Conservation (phyloP, 768 basidiomycete genomes). For the Crucibulum laeve region DNA sequence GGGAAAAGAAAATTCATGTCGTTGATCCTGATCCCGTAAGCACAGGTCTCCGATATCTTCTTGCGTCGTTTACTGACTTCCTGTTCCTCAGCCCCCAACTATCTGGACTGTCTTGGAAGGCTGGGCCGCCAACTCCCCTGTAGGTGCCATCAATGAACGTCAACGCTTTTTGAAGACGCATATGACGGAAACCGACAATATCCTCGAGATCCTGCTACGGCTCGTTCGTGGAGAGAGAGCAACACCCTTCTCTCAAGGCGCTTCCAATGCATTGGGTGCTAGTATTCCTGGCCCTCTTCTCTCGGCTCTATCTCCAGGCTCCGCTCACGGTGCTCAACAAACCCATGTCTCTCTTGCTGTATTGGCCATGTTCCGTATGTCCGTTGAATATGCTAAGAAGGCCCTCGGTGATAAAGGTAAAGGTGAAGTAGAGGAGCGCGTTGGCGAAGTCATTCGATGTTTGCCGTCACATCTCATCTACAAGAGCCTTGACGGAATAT, state of each 20-base stretch:
- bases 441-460: slow-evolving; percentile 87
- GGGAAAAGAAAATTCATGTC: slow-evolving; percentile 92
- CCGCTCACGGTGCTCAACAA: slow-evolving; percentile 83
- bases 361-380: slow-evolving; percentile 83
- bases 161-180: slow-evolving; percentile 88
- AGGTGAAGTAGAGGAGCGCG: slow-evolving; percentile 64
- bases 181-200: slow-evolving; percentile 80
- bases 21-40: slow-evolving; percentile 93
- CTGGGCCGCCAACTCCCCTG: slow-evolving; percentile 84
- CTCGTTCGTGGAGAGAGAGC: slow-evolving; percentile 89
- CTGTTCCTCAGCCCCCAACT: slow-evolving; percentile 69
- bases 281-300: slow-evolving; percentile 65
- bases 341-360: slow-evolving; percentile 94
- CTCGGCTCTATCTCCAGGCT: slow-evolving; percentile 65
- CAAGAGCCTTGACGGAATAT: slow-evolving; percentile 91
- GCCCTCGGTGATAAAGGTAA: slow-evolving; percentile 62
- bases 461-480: slow-evolving; percentile 85
- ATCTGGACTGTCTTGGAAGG: slow-evolving; percentile 86
- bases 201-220: slow-evolving; percentile 89
- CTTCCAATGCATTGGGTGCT: slow-evolving; percentile 58
- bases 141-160: slow-evolving; percentile 71
- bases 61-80: slow-evolving; percentile 2
- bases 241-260: slow-evolving; percentile 61
- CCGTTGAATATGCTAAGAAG: slow-evolving; percentile 76
- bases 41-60: slow-evolving; percentile 8